Evolutionary conservation across 495 filamentous ascomycete genomes (phyloP), one percentile per base, ranked within the genome.

Genomic region (Tuber umbilicatum): DNA sequence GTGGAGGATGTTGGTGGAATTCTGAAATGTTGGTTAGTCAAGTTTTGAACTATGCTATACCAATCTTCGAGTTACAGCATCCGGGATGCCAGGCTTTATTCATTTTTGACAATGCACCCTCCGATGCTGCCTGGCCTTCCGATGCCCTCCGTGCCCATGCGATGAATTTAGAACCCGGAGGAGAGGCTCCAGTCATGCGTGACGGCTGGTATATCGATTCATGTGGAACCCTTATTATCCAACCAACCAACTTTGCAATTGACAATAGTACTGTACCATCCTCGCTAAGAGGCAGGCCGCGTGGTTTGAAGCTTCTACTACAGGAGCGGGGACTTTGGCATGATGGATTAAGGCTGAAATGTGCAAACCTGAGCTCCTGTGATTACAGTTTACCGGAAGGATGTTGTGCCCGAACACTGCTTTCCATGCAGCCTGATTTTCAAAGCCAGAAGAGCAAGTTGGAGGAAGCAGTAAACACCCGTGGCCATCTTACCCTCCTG

Each of bases 11-110:
- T 9, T 73, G 67, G 55, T 73, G 55, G 72, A 64, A 68, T 47
- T 17, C 23, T 16, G 50, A 70, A 23, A 43, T 68, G 31, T 23
- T 75, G 41, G 19, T 70, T 37, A 38, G 67, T 27, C 71, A 76
- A 43, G 43, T 16, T 12, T 23, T 45, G n/a, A 73, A 71, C 27
- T 55, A 31, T 72, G 40, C 70, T 31, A 70, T 76, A 73, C 27
- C 60, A n/a, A 69, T 76, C 69, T 76, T 76, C 37, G 47, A 70
- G 55, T 3, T 41, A 6, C 2, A 39, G 3, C 68, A 68, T 31
- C 72, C 72, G 0, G 21, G 42, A 6, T 73, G 38, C 38, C 64
- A 69, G 42, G 72, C 64, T 37, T n/a, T 69, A 0, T 69, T 73
- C 45, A 23, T 50, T 43, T 73, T 73, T 43, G 72, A 73, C 55